Percentiles rank a stretch among this genome's conserved stretches.
These are phyloP conservation scores for Taphrina betulina DNA, from an alignment of 1,139 yeast species.

Conservation along the genomic window DNA sequence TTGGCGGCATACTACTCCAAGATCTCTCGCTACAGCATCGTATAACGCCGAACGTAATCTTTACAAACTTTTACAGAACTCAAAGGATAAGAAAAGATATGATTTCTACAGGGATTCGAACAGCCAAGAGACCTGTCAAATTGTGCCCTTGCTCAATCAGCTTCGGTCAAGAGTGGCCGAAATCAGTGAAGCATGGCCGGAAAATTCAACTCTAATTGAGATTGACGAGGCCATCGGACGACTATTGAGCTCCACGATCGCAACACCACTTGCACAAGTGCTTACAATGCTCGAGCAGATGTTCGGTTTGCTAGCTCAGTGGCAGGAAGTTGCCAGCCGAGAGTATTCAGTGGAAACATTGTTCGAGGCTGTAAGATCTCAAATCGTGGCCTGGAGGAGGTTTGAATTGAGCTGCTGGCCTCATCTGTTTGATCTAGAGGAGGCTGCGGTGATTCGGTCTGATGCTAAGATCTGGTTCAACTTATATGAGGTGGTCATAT, in stretches of 20 bases:
- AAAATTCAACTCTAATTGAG: slow-evolving; percentile 81
- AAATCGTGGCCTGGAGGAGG: slow-evolving; percentile 88
- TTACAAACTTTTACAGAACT: neutral
- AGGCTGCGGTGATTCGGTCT: slow-evolving; percentile 50
- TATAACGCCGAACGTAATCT: slow-evolving; percentile 5
- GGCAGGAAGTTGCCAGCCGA: slow-evolving; percentile 89
- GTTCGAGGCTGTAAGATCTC: slow-evolving; percentile 58
- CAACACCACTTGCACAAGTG: slow-evolving; percentile 72
- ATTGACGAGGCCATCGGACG: slow-evolving; percentile 67
- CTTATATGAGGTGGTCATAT: slow-evolving; percentile 67
- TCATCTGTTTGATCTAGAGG: slow-evolving; percentile 68
- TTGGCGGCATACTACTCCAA: neutral
- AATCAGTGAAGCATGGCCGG: slow-evolving; percentile 82
- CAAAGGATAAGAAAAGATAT: slow-evolving; percentile 40
- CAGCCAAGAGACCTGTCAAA: slow-evolving; percentile 56
- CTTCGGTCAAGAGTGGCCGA: slow-evolving; percentile 52
- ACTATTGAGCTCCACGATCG: slow-evolving; percentile 59
- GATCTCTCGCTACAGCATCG: slow-evolving; percentile 11
- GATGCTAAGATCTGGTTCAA: slow-evolving; percentile 91
- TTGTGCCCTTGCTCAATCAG: slow-evolving; percentile 46
- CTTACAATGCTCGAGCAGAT: slow-evolving; percentile 84
- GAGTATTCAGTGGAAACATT: slow-evolving; percentile 63
- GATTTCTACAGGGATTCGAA: slow-evolving; percentile 73
- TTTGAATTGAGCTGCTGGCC: slow-evolving; percentile 86
- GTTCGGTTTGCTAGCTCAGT: slow-evolving; percentile 75